These are phyloP conservation scores for Kurtzmaniella quercitrusa DNA, from an alignment of 1,139 yeast genomes.

Conservation along the genomic window DNA sequence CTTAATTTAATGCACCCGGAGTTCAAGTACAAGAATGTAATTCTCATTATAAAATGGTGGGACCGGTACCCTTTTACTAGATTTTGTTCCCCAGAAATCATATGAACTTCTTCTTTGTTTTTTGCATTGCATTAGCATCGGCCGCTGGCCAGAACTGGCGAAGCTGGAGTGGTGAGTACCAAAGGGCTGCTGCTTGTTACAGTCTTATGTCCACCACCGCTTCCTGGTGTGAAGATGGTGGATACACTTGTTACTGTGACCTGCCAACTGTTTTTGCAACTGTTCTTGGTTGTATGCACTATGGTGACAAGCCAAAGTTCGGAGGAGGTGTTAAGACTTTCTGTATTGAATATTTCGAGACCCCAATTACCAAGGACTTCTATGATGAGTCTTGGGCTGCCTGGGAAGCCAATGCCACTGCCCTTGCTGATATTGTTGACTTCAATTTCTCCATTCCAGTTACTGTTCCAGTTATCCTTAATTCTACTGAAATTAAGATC, in stretches of 20 bases:
- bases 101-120: background rate
- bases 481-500: slow-evolving; percentile 11
- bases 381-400: slow-evolving; percentile 15
- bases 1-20: background rate
- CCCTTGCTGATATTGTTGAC: slow-evolving; percentile 16
- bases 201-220: slow-evolving; percentile 9
- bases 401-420: slow-evolving; percentile 17
- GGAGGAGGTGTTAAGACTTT: slow-evolving; percentile 4
- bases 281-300: slow-evolving; percentile 14
- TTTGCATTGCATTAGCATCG: background rate
- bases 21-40: background rate
- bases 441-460: slow-evolving; percentile 19
- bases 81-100: background rate
- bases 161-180: background rate
- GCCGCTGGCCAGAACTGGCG: background rate
- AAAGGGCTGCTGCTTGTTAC: background rate
- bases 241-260: slow-evolving; percentile 11
- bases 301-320: slow-evolving; percentile 2
- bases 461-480: slow-evolving; percentile 21
- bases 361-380: slow-evolving; percentile 14
- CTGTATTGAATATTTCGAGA: slow-evolving; percentile 10
- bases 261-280: slow-evolving; percentile 14
- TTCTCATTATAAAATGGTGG: background rate
- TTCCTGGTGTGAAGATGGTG: slow-evolving; percentile 13
- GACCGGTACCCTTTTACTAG: no score